A percentile compares a stretch with the other conserved stretches of the same genome.
These are phyloP conservation scores for Botrytis hyacinthi DNA, from an alignment of 2,329 filamentous ascomycete genomes.

Conservation along the genomic window DNA sequence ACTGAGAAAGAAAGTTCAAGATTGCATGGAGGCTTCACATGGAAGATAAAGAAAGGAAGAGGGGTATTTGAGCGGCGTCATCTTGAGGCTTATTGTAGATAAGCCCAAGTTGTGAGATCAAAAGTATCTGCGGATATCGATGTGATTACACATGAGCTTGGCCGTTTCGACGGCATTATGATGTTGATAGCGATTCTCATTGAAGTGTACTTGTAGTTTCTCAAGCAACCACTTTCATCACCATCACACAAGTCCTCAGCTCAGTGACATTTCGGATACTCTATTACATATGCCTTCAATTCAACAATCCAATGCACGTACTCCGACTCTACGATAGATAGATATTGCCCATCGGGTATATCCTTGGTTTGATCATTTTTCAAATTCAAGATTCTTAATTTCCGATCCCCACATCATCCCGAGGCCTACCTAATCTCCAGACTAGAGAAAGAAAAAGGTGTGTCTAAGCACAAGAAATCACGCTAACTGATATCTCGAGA, in stretches of 20 bases:
- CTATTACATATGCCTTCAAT: background rate
- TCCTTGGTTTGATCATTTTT: background rate
- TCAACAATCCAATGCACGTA: background rate
- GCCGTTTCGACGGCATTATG: background rate
- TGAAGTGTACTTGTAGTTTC: background rate
- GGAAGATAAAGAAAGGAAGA: background rate
- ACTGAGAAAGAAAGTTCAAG: background rate
- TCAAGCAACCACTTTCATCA: background rate
- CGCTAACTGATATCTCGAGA: background rate
- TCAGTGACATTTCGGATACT: background rate
- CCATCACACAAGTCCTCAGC: too few relatives aligned
- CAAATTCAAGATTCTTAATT: background rate
- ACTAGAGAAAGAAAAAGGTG: background rate
- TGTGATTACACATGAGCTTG: background rate
- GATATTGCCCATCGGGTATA: background rate
- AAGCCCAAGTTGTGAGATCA: background rate
- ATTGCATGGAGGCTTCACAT: background rate
- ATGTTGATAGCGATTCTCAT: background rate
- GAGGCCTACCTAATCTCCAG: background rate
- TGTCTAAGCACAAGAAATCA: background rate
- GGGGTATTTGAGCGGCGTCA: background rate
- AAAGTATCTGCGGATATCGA: background rate
- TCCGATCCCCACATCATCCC: background rate
- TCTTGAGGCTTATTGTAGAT: background rate
- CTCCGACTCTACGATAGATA: background rate